phyloP scores from a whole-genome alignment of 2,329 filamentous ascomycete species.

The Pseudomassariella vexata region DNA sequence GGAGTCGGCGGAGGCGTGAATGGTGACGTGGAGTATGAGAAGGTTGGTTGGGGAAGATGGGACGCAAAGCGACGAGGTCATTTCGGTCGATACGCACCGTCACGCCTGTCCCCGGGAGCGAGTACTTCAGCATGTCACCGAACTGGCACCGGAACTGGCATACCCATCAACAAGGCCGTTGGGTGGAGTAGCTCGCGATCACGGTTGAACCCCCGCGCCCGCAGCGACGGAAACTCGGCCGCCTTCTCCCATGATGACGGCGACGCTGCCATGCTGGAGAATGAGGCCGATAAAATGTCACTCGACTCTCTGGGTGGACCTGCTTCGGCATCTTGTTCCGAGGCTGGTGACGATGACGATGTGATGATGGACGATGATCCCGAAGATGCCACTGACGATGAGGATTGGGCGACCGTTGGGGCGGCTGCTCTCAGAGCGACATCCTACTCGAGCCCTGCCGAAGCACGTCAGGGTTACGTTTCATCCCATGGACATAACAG shows the following conservation, averaged over 20 bases:
- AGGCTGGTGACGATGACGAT: slow-evolving; percentile 63
- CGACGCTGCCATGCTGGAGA: slow-evolving; percentile 65
- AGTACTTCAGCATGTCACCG: slow-evolving; percentile 36
- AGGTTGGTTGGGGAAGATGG: slow-evolving; percentile 97
- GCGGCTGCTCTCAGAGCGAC: slow-evolving; percentile 73
- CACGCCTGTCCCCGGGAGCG: slow-evolving; percentile 35
- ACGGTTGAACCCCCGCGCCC: slow-evolving; percentile 43
- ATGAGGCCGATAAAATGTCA: slow-evolving; percentile 95
- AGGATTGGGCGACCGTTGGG: slow-evolving; percentile 90
- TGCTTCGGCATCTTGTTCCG: slow-evolving; percentile 68
- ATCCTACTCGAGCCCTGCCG: slow-evolving; percentile 51
- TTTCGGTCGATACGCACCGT: slow-evolving; percentile 35
- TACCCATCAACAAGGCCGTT: slow-evolving; percentile 47
- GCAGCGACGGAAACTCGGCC: slow-evolving; percentile 64
- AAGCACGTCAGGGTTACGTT: slow-evolving; percentile 48
- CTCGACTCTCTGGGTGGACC: slow-evolving; percentile 63
- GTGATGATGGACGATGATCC: slow-evolving; percentile 67
- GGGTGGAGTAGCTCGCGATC: slow-evolving; percentile 41
- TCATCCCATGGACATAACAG: slow-evolving; percentile 44
- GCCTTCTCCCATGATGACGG: slow-evolving; percentile 70
- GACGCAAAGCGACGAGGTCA: slow-evolving; percentile 73
- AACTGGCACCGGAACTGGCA: slow-evolving; percentile 47
- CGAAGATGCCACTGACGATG: slow-evolving; percentile 85
- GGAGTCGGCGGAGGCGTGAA: slow-evolving; percentile 55
- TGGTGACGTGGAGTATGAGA: slow-evolving; percentile 79